phyloP scores from a whole-genome alignment of 1,284 basidiomycete genomes.

The Fomitopsis pinicola region DNA sequence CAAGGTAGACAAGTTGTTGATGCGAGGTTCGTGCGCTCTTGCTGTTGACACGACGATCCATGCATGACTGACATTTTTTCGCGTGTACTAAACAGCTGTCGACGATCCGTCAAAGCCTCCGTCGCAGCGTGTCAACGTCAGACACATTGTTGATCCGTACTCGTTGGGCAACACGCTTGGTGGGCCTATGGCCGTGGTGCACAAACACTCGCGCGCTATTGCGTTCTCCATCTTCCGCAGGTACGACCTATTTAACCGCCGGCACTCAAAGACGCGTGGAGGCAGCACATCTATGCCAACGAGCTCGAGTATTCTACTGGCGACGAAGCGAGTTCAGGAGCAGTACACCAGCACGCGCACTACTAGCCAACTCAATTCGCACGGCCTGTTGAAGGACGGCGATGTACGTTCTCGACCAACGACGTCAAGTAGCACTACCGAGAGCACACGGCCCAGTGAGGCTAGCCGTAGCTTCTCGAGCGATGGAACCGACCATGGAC shows the following conservation, averaged over 20 bases:
- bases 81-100: slow-evolving; percentile 20
- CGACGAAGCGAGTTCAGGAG: slow-evolving; percentile 66
- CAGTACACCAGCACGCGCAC: slow-evolving; percentile 76
- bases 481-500: slow-evolving; percentile 8
- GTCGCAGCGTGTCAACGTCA: slow-evolving; percentile 64
- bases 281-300: slow-evolving; percentile 31
- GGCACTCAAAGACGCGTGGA: slow-evolving; percentile 12
- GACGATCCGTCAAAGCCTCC: slow-evolving; percentile 51
- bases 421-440: slow-evolving; percentile 2
- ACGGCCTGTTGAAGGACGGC: slow-evolving; percentile 57
- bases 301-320: slow-evolving; percentile 55
- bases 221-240: slow-evolving; percentile 74
- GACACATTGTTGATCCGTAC: slow-evolving; percentile 49
- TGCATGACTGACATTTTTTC: slow-evolving; percentile 1
- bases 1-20: slow-evolving; percentile 49
- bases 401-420: slow-evolving; percentile 6
- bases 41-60: slow-evolving; percentile 3
- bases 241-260: slow-evolving; percentile 37
- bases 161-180: slow-evolving; percentile 36
- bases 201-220: slow-evolving; percentile 71
- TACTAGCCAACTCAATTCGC: slow-evolving; percentile 60
- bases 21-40: slow-evolving; percentile 38
- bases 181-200: slow-evolving; percentile 64
- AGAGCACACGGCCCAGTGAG: slow-evolving; percentile 5
- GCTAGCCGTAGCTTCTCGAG: slow-evolving; percentile 9